A percentile compares a stretch with the other conserved stretches of the same genome.
Conservation (phyloP, 1,139 yeast species). For the Spencermartinsiella ligniputridi region DNA sequence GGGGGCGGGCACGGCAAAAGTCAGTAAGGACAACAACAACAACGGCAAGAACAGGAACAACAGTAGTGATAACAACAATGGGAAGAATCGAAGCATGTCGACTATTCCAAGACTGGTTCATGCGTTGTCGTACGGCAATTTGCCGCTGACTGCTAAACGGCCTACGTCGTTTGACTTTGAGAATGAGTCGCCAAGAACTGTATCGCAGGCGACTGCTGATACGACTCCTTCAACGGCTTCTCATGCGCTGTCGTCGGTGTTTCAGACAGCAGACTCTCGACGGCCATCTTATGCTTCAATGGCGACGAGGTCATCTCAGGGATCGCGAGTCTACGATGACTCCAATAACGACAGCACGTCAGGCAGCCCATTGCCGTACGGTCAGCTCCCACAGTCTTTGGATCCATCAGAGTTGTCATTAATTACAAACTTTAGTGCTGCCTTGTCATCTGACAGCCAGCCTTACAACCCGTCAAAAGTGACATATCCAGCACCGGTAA, state of each 20-base stretch:
- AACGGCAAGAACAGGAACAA: no score
- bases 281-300: constrained; percentile 21
- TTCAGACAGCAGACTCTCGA: constrained; percentile 12
- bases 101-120: constrained; percentile 19
- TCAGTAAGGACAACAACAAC: no score
- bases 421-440: constrained; percentile 5
- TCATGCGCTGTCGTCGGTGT: neutral
- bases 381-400: constrained; percentile 12
- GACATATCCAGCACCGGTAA: constrained; percentile 13
- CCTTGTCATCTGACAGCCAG: neutral
- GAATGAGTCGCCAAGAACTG: neutral
- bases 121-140: constrained; percentile 23
- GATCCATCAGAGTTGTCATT: constrained; percentile 21
- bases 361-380: constrained; percentile 13
- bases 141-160: constrained; percentile 13
- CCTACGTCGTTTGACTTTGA: constrained; percentile 10
- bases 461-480: constrained; percentile 2
- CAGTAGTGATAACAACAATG: no score
- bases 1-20: constrained; percentile 1
- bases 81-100: constrained; percentile 11
- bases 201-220: neutral
- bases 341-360: constrained; percentile 9
- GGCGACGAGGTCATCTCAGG: constrained; percentile 12
- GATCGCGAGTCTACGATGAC: constrained; percentile 8
- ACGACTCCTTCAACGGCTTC: neutral